phyloP scores from a whole-genome alignment of 768 basidiomycete genomes.

The Auricularia sp. region DNA sequence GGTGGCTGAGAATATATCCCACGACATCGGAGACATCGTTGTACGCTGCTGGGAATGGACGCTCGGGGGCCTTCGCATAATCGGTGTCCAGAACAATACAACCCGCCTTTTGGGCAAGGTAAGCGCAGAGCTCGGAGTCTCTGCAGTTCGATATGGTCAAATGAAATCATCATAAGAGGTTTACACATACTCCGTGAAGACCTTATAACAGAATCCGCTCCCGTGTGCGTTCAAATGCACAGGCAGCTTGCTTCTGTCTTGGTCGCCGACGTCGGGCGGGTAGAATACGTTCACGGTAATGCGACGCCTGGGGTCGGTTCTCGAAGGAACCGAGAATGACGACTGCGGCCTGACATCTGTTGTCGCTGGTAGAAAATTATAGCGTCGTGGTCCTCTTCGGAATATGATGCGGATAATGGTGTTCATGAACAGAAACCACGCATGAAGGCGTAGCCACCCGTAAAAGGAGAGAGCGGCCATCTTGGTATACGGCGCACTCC shows the following conservation, averaged over 20 bases:
- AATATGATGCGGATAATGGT: background rate
- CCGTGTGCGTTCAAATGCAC: conserved; percentile 10
- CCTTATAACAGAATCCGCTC: background rate
- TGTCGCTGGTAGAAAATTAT: background rate
- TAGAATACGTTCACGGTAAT: conserved; percentile 7
- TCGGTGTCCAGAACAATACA: conserved; percentile 9
- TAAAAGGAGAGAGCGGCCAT: background rate
- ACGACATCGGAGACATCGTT: conserved; percentile 1
- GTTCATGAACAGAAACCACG: background rate
- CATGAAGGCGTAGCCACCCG: background rate
- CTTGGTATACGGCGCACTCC: background rate
- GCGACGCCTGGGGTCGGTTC: conserved; percentile 1
- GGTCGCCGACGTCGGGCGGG: background rate
- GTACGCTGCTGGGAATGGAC: conserved; percentile 4
- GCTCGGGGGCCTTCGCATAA: conserved; percentile 7
- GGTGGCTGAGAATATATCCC: background rate
- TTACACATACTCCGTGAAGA: background rate
- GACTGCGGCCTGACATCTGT: background rate
- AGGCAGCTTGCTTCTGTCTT: background rate
- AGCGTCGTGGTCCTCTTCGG: background rate
- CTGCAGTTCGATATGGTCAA: background rate
- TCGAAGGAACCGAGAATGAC: background rate
- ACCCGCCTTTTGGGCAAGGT: conserved; percentile 1
- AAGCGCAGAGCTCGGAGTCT: background rate
- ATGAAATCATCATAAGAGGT: background rate